Evolutionary conservation across 2,329 filamentous ascomycete species (phyloP).

Genomic region (Chrysosporium keratinophilum): DNA sequence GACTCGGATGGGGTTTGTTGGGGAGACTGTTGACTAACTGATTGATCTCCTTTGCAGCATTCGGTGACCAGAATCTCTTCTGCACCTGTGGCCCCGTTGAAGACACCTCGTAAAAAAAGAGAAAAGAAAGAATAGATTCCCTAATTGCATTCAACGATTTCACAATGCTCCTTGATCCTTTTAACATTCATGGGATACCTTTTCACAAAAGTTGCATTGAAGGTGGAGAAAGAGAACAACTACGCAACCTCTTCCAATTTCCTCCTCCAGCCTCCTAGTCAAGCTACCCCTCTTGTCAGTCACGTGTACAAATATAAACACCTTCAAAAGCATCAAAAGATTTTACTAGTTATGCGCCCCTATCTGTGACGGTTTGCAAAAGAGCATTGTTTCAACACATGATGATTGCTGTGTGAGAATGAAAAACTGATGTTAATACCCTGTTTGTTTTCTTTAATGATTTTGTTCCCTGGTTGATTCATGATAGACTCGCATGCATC

Average conservation of each 20-base stretch:
- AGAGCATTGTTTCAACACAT: conserved; percentile 9
- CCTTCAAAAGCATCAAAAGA: neutral
- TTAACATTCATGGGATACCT: conserved; percentile 3
- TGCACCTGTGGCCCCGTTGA: conserved; percentile 87
- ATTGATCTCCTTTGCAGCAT: conserved; percentile 47
- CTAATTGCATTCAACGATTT: neutral
- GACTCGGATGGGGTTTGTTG: too few species aligned
- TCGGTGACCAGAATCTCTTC: conserved; percentile 85
- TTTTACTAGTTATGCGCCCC: too few species aligned
- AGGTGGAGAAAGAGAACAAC: neutral
- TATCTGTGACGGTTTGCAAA: neutral
- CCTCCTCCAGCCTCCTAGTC: neutral
- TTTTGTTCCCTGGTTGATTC: neutral
- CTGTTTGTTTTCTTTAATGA: neutral
- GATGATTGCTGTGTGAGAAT: conserved; percentile 4
- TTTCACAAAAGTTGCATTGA: neutral
- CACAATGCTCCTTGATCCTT: neutral
- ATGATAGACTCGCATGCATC: conserved; percentile 4
- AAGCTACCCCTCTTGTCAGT: conserved; percentile 3
- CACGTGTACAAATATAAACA: conserved; percentile 10
- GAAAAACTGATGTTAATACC: conserved; percentile 4
- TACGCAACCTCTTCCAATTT: too few species aligned
- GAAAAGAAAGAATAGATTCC: neutral
- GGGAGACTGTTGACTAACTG: conserved; percentile 20
- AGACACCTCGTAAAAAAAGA: conserved; percentile 31